Base-by-base conservation (phyloP, 2,329 filamentous ascomycete species). In the Calonectria pseudoturangicola region DNA sequence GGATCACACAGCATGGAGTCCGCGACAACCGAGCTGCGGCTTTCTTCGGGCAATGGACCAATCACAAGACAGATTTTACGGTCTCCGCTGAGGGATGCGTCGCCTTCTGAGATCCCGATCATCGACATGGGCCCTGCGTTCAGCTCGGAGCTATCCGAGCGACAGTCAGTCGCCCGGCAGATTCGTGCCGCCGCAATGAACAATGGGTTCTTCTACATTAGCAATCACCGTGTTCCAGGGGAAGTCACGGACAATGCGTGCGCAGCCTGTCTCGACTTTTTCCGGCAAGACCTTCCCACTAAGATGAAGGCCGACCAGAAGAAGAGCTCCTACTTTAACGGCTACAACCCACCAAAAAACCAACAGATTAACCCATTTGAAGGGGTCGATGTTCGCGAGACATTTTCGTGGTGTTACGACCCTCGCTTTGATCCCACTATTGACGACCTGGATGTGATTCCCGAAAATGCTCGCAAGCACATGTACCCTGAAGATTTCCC, bases 71-170 rank as follows among this genome's bases (percentile, higher is more conserved):
- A 33, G 28, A 48, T 66, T n/a, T 48, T 66, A 8, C 43, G 15
- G 8, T 39, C 63, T 30, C 63, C 63, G 5, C 33, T 66, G 3
- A 36, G 63, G 39, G 63, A 66, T 43, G 63, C 63, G 45, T n/a
- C 47, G 16, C 63, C 63, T 8, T 51, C 67, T 16, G 66, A 68
- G 30, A 68, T 68, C n/a, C 66, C 66, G n/a, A 28, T 68, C n/a
- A 50, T 68, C 30, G 66, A 68, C 43, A 28, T 68, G 13, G 36
- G 27, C 9, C 39, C n/a, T 39, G 41, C 33, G 3, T 60, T 60
- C 13, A 60, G 51, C 30, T 36, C 36, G 8, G 36, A 9, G 16
- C 18, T 48, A 7, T 48, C 39, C 28, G 51, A 48, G 27, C 51
- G 66, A n/a, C 28, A 45, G n/a, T 36, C 28, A 3, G 66, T 68